Base-by-base conservation (phyloP, 345 rosid genomes). In the Moricandia arvensis region DNA sequence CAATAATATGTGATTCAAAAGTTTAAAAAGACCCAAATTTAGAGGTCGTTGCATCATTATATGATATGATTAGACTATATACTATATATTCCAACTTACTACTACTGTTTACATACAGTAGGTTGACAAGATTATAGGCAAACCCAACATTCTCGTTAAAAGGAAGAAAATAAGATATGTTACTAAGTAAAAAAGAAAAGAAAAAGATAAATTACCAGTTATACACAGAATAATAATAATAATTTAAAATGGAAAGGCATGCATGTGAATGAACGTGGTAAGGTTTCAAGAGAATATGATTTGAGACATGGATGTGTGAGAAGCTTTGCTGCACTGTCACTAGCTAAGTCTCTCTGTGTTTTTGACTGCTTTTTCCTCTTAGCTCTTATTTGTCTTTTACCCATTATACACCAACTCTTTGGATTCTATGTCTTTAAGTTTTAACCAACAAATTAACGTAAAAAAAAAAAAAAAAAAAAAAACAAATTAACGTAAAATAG, bases 191-290 rank as follows among this genome's bases (percentile, higher is more conserved):
- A 37, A 9, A n/a, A n/a, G n/a, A n/a, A 37, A 37, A 37, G 4
- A 37, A 4, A 4, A 7, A 10, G 43, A 37, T 37, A 37, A 37
- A 13, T 45, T 45, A 45, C 51, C 13, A 45, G 51, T 43, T 37
- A 27, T 11, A 54, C 3, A 35, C 5, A n/a, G 38, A 30, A 29
- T 31, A 53, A 53, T 47, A 47, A 37, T 35, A 54, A 15, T 16
- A 18, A 16, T 1, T 37, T 4, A 16, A 29, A 31, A 51, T 49
- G 69, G 15, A 63, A 51, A 35, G 18, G 60, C 41, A 31, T 58
- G 71, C 80, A 76, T 71, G 72, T 77, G 80, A 34, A 71, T 66
- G 73, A 78, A 72, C 81, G 73, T 78, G 81, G 77, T 60, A 66
- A 65, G 63, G 73, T 65, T 66, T 37, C 33, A 10, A 59, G 58